A percentile compares a stretch with the other conserved stretches of the same genome.
Conservation (phyloP, 2,329 filamentous ascomycete species). For the Coniella vitis region DNA sequence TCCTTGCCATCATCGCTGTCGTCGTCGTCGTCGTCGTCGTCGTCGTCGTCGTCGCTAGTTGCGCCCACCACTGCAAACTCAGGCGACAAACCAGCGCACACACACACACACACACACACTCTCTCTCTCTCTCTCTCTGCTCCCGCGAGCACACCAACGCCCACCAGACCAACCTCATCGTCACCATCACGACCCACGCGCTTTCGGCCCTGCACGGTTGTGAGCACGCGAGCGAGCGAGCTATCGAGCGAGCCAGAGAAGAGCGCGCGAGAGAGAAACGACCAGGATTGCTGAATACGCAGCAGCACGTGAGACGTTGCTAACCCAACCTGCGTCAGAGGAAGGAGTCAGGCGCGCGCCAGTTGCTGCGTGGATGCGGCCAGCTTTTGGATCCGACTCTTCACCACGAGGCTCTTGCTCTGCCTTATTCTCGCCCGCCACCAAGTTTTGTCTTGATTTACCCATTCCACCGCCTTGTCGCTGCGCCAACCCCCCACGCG, state of each 20-base stretch:
- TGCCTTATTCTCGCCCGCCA: conserved; percentile 9
- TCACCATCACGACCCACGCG: too few relatives aligned
- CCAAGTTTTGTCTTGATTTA: neutral
- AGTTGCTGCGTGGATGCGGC: neutral
- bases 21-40: too few relatives aligned
- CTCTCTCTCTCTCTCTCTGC: neutral
- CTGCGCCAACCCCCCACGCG: neutral
- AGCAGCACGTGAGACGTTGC: neutral
- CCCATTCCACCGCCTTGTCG: neutral
- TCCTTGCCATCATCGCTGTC: too few relatives aligned
- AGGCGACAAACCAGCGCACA: too few relatives aligned
- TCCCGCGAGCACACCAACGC: neutral
- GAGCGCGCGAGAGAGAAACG: too few relatives aligned
- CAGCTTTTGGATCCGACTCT: neutral
- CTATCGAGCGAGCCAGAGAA: too few relatives aligned
- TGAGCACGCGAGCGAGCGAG: too few relatives aligned
- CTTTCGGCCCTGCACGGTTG: too few relatives aligned
- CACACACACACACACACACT: neutral
- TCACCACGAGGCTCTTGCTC: conserved; percentile 1
- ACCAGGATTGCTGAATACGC: neutral
- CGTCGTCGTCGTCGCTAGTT: too few relatives aligned
- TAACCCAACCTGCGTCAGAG: neutral
- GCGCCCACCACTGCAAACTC: too few relatives aligned
- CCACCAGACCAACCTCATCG: neutral
- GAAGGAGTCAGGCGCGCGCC: neutral